Conservation (phyloP, 2,329 filamentous ascomycete genomes). For the Diaporthe nobilis region DNA sequence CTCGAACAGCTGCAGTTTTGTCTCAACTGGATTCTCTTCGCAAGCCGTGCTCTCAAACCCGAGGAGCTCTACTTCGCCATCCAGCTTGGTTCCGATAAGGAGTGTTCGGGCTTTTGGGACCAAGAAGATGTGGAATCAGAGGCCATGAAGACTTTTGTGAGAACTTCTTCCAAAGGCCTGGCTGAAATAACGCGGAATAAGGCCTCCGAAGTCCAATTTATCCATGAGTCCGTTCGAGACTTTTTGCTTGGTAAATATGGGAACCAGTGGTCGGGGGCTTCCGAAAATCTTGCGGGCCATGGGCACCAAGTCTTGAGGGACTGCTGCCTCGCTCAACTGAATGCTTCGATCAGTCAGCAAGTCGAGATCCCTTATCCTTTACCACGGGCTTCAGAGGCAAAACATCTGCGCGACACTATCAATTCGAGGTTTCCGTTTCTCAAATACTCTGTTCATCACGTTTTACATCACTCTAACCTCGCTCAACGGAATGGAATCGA, state of each 20-base stretch:
- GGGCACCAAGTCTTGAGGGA: constrained; percentile 48
- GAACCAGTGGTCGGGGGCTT: constrained; percentile 41
- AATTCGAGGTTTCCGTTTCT: constrained; percentile 56
- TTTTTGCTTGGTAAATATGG: constrained; percentile 55
- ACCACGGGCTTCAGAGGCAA: background rate
- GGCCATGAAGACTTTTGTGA: constrained; percentile 52
- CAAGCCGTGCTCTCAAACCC: constrained; percentile 57
- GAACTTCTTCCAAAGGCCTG: constrained; percentile 64
- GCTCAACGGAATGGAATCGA: constrained; percentile 44
- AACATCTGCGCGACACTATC: background rate
- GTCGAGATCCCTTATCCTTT: background rate
- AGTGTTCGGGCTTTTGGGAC: background rate
- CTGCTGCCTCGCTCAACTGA: background rate
- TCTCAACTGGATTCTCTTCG: constrained; percentile 68
- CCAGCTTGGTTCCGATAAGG: background rate
- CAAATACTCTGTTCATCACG: constrained; percentile 57
- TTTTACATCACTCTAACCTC: constrained; percentile 58
- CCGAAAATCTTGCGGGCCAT: constrained; percentile 58
- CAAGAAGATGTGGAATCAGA: constrained; percentile 28
- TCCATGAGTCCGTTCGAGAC: constrained; percentile 66
- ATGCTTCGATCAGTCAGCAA: no score
- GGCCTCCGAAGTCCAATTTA: constrained; percentile 61
- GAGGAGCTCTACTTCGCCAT: constrained; percentile 60
- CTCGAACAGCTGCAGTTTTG: constrained; percentile 59
- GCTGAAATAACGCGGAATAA: constrained; percentile 55